phyloP scores from a whole-genome alignment of 768 basidiomycete species.

The Suillus discolor region DNA sequence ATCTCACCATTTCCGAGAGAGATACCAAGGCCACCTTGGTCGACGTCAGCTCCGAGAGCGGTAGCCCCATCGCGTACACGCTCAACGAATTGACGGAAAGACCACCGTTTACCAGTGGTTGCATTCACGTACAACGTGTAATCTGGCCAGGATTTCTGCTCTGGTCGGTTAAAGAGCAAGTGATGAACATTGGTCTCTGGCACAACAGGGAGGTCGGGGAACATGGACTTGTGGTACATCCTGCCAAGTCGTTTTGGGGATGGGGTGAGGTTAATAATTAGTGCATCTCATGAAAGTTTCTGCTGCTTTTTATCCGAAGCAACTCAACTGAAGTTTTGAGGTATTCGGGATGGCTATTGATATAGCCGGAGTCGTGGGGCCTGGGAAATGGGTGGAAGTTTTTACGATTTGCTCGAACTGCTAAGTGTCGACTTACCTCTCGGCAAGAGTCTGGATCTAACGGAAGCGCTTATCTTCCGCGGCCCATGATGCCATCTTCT shows the following conservation, averaged over 20 bases:
- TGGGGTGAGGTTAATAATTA: background rate
- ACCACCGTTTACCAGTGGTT: constrained; percentile 46
- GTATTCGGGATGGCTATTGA: constrained; percentile 3
- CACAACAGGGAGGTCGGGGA: constrained; percentile 49
- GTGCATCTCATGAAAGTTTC: background rate
- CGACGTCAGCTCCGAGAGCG: constrained; percentile 48
- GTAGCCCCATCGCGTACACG: constrained; percentile 58
- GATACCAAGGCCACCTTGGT: constrained; percentile 60
- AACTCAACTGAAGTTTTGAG: background rate
- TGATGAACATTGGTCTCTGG: constrained; percentile 59
- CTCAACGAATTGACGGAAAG: constrained; percentile 51
- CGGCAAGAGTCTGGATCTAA: background rate
- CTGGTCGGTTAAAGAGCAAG: constrained; percentile 54
- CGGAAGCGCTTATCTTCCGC: background rate
- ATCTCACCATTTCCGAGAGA: constrained; percentile 51
- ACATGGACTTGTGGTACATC: constrained; percentile 63
- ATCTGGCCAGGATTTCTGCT: constrained; percentile 57
- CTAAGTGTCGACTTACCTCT: background rate
- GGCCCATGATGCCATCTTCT: background rate
- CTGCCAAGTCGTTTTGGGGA: background rate
- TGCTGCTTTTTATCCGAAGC: constrained; percentile 1
- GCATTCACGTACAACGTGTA: constrained; percentile 59
- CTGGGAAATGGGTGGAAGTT: constrained; percentile 1
- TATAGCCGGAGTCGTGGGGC: constrained; percentile 10
- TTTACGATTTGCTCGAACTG: background rate